A percentile compares a stretch with the other conserved stretches of the same genome.
These are phyloP conservation scores for Brassica balearica DNA, from an alignment of 441 rosid species.

Conservation along the genomic window DNA sequence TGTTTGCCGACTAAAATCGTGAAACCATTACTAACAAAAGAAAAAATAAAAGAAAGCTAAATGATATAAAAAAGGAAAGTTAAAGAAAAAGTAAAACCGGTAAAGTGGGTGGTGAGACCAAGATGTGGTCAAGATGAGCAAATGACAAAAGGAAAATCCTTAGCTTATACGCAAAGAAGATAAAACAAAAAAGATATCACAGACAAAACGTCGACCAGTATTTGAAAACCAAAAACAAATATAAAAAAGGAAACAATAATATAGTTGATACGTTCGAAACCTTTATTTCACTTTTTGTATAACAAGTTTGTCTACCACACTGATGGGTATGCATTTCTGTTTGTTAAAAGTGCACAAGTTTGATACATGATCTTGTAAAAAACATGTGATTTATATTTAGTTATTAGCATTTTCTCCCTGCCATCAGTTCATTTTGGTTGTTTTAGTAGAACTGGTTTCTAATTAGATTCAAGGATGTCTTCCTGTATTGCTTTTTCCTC, in stretches of 20 bases:
- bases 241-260: not conserved
- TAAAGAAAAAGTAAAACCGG: constrained; percentile 15
- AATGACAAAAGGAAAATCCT: constrained; percentile 19
- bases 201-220: constrained; percentile 25
- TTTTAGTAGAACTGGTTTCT: too few relatives aligned
- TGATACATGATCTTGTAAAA: not conserved
- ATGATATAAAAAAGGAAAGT: constrained; percentile 17
- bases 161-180: constrained; percentile 36
- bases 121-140: not conserved
- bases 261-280: constrained; percentile 8
- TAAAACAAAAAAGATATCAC: constrained; percentile 13
- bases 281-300: not conserved
- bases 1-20: constrained; percentile 2
- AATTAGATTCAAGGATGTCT: not conserved
- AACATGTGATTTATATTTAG: not conserved
- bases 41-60: not conserved
- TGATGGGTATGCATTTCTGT: not conserved
- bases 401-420: not conserved
- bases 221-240: not conserved
- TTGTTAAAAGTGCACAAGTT: not conserved
- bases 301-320: not conserved
- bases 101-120: constrained; percentile 24
- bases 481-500: not conserved
- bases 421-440: not conserved
- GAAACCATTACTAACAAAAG: not conserved